Percentiles rank a stretch among this genome's conserved stretches.
phyloP scores from a whole-genome alignment of 2,329 filamentous ascomycete species.

The Elsinoe batatas region DNA sequence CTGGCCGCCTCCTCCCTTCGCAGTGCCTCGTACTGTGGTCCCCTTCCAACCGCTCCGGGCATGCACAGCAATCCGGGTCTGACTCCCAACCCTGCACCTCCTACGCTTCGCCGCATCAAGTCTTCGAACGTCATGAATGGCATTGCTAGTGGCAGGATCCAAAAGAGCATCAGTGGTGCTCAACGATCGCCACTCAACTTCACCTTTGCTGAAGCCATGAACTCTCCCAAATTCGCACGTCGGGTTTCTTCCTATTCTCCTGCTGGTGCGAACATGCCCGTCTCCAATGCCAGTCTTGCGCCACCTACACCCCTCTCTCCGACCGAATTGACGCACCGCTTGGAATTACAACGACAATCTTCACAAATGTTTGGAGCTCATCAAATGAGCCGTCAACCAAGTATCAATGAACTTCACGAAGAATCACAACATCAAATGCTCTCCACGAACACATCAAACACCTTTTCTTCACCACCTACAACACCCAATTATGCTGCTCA shows the following conservation, averaged over 20 bases:
- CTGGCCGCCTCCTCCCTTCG: constrained; percentile 30
- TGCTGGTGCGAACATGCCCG: constrained; percentile 21
- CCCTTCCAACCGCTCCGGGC: constrained; percentile 31
- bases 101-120: constrained; percentile 37
- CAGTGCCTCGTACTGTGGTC: constrained; percentile 34
- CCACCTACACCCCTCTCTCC: constrained; percentile 42
- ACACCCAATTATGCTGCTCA: constrained; percentile 30
- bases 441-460: constrained; percentile 18
- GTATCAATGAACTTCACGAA: constrained; percentile 31
- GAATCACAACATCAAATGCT: constrained; percentile 19
- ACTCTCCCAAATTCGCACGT: constrained; percentile 36
- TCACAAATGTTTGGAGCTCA: constrained; percentile 15
- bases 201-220: constrained; percentile 38
- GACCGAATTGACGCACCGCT: constrained; percentile 25
- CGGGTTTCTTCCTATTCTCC: constrained; percentile 30
- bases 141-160: constrained; percentile 34
- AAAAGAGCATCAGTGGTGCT: constrained; percentile 37
- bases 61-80: constrained; percentile 38
- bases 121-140: constrained; percentile 38
- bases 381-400: constrained; percentile 29
- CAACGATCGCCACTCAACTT: constrained; percentile 39
- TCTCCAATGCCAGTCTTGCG: constrained; percentile 31
- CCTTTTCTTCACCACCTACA: constrained; percentile 36
- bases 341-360: constrained; percentile 18
- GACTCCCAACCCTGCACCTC: constrained; percentile 21